Conservation (phyloP, 306 rosid genomes). For the Spatholobus suberectus region DNA sequence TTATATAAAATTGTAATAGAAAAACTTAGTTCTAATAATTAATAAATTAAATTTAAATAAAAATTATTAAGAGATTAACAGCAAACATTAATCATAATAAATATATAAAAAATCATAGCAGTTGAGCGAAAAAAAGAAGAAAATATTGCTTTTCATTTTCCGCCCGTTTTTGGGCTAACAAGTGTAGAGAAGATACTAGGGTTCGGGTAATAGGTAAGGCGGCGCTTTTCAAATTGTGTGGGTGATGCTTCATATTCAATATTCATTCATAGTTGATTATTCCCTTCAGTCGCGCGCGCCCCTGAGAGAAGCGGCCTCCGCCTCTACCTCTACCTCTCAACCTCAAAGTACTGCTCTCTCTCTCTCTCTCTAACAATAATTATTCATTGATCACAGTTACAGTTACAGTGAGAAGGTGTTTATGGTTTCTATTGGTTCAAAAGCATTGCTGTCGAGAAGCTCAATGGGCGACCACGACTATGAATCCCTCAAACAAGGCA, state of each 20-base stretch:
- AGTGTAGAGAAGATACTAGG: no score
- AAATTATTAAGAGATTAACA: no score
- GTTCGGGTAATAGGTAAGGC: neutral
- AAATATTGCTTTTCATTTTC: no score
- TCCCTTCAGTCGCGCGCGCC: neutral
- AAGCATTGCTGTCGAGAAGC: constrained; percentile 51
- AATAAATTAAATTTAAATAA: no score
- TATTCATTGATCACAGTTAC: neutral
- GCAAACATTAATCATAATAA: no score
- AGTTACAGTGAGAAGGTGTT: neutral
- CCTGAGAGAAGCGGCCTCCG: neutral
- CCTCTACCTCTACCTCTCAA: neutral
- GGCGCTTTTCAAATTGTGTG: neutral
- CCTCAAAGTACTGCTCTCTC: neutral
- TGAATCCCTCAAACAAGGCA: constrained; percentile 35
- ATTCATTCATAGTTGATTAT: neutral
- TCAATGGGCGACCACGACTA: constrained; percentile 61
- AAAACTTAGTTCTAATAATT: neutral
- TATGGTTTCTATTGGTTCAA: constrained; percentile 65
- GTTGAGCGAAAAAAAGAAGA: no score
- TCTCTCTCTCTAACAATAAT: neutral
- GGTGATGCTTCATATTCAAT: no score
- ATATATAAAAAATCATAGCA: no score
- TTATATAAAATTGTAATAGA: neutral
- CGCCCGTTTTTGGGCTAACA: no score